Evolutionary conservation across 169 alveolate genomes (phyloP), one percentile per base, ranked within the genome.

Genomic region (Haemoproteus tartakovskyi): DNA sequence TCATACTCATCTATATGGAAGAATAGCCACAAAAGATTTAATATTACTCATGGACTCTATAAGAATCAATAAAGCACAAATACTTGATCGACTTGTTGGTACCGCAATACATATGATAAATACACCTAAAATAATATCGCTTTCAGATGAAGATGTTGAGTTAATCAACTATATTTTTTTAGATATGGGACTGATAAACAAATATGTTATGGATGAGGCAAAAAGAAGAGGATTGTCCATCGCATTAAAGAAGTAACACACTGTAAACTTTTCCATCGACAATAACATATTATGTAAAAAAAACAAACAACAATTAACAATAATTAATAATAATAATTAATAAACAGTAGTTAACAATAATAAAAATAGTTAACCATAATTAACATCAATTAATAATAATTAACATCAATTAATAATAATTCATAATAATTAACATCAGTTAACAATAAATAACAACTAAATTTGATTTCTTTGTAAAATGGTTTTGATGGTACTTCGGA

Each of bases 111-210:
- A 16, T 26, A 74, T 74, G 74, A 56, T 74, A 45, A 74, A 41
- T 9, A 45, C 70, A 3, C 62, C 54, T 0, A 48, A 50, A 50
- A 57, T 74, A 27, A 46, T 12, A 33, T 8, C 54, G 2, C 78
- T 74, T 6, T 56, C 78, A 24, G 78, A 74, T 46, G 84, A 74
- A 47, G 84, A 74, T 43, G 30, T 74, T 16, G 84, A 74, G 14
- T 24, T 74, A 27, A 45, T 59, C n/a, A 74, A 74, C 27, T 74
- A 74, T 24, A 74, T 74, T 56, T 74, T 36, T 60, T 43, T 74
- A 60, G 84, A 74, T 54, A 74, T 74, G 84, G 84, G 84, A 9
- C 45, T 74, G 30, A 19, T 36, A 33, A 74, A 74, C 56, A 57
- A 74, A 27, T 24, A 50, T 26, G 24, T 46, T 26, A 57, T 74